phyloP scores from a whole-genome alignment of 306 rosid species.

The Rubus idaeus region DNA sequence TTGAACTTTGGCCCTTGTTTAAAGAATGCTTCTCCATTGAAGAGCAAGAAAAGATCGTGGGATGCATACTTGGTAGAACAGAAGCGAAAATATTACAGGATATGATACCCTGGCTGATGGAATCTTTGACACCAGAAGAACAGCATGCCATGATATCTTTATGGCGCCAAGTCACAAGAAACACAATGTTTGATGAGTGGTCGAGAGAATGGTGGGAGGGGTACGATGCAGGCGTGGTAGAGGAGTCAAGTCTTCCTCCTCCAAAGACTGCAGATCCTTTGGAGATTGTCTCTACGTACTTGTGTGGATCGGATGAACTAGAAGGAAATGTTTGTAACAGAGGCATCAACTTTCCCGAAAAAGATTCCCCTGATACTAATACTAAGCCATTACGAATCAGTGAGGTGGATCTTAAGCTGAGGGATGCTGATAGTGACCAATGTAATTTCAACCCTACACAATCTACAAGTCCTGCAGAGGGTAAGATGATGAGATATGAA shows the following conservation, averaged over 20 bases:
- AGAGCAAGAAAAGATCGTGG: constrained; percentile 76
- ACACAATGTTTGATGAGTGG: constrained; percentile 95
- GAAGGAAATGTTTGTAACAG: constrained; percentile 37
- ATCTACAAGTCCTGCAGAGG: constrained; percentile 23
- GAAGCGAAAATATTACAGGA: constrained; percentile 73
- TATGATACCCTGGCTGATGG: constrained; percentile 94
- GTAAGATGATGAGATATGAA: constrained; percentile 31
- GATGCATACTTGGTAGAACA: constrained; percentile 88
- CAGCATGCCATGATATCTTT: constrained; percentile 70
- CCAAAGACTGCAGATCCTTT: constrained; percentile 53
- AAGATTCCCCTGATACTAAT: constrained; percentile 36
- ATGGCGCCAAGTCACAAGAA: constrained; percentile 74
- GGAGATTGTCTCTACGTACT: constrained; percentile 61
- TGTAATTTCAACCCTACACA: constrained; percentile 32
- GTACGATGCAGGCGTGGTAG: constrained; percentile 41
- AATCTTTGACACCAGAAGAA: constrained; percentile 72
- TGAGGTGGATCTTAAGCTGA: constrained; percentile 32
- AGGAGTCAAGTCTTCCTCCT: constrained; percentile 47
- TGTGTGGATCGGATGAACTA: constrained; percentile 31
- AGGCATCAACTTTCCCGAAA: constrained; percentile 30
- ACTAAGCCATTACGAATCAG: constrained; percentile 26
- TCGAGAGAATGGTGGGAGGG: constrained; percentile 91
- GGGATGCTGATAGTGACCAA: constrained; percentile 32
- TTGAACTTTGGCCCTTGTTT: constrained; percentile 76
- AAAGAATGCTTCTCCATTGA: constrained; percentile 64